A percentile compares a stretch with the other conserved stretches of the same genome.
phyloP scores from a whole-genome alignment of 1,284 basidiomycete genomes.

The Fomitopsis palustris region DNA sequence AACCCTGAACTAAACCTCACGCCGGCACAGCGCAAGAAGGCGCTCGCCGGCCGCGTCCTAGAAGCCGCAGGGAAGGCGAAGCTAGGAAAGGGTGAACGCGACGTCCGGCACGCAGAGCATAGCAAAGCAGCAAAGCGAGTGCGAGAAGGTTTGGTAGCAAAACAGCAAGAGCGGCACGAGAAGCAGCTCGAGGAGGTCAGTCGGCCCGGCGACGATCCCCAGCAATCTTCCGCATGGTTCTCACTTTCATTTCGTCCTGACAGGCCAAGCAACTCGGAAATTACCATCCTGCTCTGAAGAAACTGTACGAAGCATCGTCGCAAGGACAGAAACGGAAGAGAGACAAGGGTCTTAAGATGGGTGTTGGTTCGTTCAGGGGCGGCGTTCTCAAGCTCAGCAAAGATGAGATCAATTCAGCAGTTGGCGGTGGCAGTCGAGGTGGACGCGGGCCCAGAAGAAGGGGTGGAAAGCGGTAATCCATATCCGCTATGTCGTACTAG shows the following conservation, averaged over 20 bases:
- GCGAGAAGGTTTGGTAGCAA: slow-evolving; percentile 61
- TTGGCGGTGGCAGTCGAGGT: slow-evolving; percentile 24
- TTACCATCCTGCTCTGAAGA: slow-evolving; percentile 74
- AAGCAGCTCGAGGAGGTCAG: slow-evolving; percentile 63
- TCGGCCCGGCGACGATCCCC: slow-evolving; percentile 4
- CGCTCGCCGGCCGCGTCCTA: slow-evolving; percentile 67
- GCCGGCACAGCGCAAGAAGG: slow-evolving; percentile 64
- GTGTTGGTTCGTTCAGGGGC: slow-evolving; percentile 69
- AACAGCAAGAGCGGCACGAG: slow-evolving; percentile 51
- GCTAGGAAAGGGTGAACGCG: slow-evolving; percentile 67
- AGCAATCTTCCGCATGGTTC: background rate
- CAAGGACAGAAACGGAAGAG: slow-evolving; percentile 41
- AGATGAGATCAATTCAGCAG: slow-evolving; percentile 51
- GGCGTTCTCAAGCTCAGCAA: slow-evolving; percentile 63
- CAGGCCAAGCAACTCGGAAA: slow-evolving; percentile 77
- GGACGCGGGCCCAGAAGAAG: slow-evolving; percentile 10
- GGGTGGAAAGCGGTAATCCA: slow-evolving; percentile 16
- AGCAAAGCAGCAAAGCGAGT: slow-evolving; percentile 67
- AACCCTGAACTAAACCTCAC: slow-evolving; percentile 56
- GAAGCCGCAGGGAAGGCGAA: slow-evolving; percentile 64
- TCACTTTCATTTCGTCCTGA: slow-evolving; percentile 21
- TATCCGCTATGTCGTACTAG: background rate
- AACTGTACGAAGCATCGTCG: slow-evolving; percentile 48
- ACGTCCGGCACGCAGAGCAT: slow-evolving; percentile 54
- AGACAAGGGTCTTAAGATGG: slow-evolving; percentile 66